phyloP scores from a whole-genome alignment of 306 rosid species.

The Luffa aegyptiaca region DNA sequence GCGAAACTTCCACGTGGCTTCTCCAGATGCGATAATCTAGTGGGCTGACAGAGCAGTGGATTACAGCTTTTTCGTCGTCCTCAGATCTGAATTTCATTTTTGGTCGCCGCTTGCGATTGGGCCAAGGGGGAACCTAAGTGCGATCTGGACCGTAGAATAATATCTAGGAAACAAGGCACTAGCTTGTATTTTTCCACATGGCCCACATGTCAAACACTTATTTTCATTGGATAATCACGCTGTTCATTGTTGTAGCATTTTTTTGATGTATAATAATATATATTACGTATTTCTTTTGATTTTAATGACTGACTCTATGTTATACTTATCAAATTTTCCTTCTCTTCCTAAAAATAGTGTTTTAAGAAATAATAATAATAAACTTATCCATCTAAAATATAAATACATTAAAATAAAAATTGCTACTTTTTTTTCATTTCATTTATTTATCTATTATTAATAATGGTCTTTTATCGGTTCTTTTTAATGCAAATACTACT shows the following conservation, averaged over 20 bases:
- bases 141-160: background rate
- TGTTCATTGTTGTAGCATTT: background rate
- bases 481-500: no score
- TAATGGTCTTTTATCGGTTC: no score
- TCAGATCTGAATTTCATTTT: slow-evolving; percentile 7
- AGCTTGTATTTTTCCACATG: background rate
- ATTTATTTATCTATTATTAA: no score
- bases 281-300: background rate
- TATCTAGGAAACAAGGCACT: background rate
- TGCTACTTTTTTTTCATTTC: no score
- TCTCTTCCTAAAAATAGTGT: background rate
- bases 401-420: no score
- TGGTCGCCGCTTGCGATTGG: slow-evolving; percentile 12
- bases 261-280: background rate
- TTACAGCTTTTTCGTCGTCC: background rate
- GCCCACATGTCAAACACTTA: slow-evolving; percentile 3
- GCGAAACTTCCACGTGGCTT: background rate
- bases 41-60: background rate
- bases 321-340: background rate
- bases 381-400: no score
- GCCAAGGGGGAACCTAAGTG: background rate
- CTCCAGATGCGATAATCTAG: no score
- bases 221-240: background rate
- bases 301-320: background rate
- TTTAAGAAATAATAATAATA: background rate